These are phyloP conservation scores for Colletotrichum limetticola DNA, from an alignment of 2,329 filamentous ascomycete genomes.

Conservation along the genomic window DNA sequence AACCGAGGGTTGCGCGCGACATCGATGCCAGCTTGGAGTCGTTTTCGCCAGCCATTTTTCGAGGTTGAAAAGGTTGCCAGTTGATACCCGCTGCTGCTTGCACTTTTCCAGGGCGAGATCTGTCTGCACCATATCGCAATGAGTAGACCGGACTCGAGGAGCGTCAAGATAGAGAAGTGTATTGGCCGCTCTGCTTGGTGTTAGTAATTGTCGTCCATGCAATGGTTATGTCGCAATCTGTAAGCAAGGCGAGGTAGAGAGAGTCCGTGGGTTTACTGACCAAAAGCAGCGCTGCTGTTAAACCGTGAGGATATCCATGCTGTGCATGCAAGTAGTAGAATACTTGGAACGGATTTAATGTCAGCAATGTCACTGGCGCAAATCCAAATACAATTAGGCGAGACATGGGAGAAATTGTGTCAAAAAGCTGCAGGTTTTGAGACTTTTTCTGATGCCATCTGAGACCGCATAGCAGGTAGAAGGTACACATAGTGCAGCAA, in stretches of 20 bases:
- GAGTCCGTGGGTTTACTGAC: slow-evolving; percentile 38
- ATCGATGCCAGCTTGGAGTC: slow-evolving; percentile 13
- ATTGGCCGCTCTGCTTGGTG: slow-evolving; percentile 44
- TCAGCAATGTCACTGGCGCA: not conserved
- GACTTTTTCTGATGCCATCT: not conserved
- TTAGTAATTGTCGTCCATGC: not conserved
- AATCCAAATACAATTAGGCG: not conserved
- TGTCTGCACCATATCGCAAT: slow-evolving; percentile 32
- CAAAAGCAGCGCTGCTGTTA: slow-evolving; percentile 49
- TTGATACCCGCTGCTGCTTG: slow-evolving; percentile 14
- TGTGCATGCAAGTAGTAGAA: slow-evolving; percentile 21
- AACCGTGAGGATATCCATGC: slow-evolving; percentile 45
- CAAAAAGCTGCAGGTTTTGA: not conserved
- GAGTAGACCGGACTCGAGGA: slow-evolving; percentile 39
- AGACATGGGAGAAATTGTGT: not conserved
- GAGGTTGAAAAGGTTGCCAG: not conserved
- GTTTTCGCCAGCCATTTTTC: not conserved
- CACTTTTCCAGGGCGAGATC: slow-evolving; percentile 18
- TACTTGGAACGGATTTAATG: not conserved
- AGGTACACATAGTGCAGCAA: not conserved
- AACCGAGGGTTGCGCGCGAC: slow-evolving; percentile 25
- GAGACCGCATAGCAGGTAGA: not conserved
- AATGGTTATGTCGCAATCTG: not conserved
- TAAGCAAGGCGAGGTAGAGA: not conserved
- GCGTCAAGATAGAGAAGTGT: slow-evolving; percentile 46